A percentile compares a stretch with the other conserved stretches of the same genome.
phyloP scores from a whole-genome alignment of 768 basidiomycete genomes.

The Rhodosporidiobolus sp. region DNA sequence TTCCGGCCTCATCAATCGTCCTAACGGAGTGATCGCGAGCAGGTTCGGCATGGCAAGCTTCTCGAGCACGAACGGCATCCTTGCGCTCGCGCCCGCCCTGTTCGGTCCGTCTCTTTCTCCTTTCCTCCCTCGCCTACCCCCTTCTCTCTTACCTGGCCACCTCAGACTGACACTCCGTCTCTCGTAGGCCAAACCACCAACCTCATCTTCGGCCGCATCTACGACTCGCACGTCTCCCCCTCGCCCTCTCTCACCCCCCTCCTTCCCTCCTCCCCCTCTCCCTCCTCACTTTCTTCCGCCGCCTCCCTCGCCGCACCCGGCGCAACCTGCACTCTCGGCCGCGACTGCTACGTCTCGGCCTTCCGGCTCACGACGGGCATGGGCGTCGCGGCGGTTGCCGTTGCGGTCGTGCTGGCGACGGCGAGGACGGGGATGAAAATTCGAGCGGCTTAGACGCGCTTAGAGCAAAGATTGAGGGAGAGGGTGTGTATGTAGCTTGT shows the following conservation, averaged over 20 bases:
- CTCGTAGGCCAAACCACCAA: slow-evolving; percentile 26
- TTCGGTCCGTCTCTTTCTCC: slow-evolving; percentile 6
- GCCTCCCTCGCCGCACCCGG: no score
- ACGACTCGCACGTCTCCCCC: slow-evolving; percentile 18
- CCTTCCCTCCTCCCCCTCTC: background rate
- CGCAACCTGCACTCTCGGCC: slow-evolving; percentile 11
- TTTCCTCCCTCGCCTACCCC: background rate
- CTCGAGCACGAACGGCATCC: slow-evolving; percentile 23
- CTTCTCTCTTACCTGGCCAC: background rate
- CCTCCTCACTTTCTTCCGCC: background rate
- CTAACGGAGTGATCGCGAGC: no score
- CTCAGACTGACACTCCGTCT: background rate
- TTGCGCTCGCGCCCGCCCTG: slow-evolving; percentile 27
- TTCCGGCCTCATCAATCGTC: no score
- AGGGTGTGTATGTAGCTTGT: no score
- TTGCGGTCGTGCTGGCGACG: slow-evolving; percentile 10
- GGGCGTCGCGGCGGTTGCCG: background rate
- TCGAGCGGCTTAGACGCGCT: slow-evolving; percentile 5
- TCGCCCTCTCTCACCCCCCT: background rate
- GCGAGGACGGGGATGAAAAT: slow-evolving; percentile 8
- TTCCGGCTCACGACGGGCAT: slow-evolving; percentile 20
- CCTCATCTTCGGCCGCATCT: slow-evolving; percentile 31
- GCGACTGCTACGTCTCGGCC: slow-evolving; percentile 13
- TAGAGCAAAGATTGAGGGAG: background rate
- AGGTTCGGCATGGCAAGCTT: slow-evolving; percentile 31